Percentiles rank a stretch among this genome's conserved stretches.
Evolutionary conservation across 176 grass and related monocot genomes (phyloP).

Genomic region (Phyllostachys edulis): DNA sequence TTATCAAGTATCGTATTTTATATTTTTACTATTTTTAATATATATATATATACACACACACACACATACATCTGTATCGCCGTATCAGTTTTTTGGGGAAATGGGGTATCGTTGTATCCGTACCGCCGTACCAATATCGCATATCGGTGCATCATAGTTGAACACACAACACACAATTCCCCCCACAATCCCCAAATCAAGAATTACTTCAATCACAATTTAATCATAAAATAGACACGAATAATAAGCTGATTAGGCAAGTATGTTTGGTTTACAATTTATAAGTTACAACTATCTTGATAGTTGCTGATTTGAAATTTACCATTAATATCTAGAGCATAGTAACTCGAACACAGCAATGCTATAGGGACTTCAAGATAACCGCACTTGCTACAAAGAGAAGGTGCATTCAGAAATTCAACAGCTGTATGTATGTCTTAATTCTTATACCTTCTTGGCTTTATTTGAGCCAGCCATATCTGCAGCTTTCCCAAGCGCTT

Average conservation of each 20-base stretch:
- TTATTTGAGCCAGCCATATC: constrained; percentile 79
- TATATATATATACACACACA: too few relatives aligned
- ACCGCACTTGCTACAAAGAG: neutral
- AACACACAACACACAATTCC: too few relatives aligned
- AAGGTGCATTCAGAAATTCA: neutral
- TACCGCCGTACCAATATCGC: too few relatives aligned
- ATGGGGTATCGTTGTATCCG: too few relatives aligned
- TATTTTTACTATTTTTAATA: too few relatives aligned
- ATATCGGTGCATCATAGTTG: too few relatives aligned
- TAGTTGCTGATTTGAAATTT: neutral
- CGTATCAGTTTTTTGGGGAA: too few relatives aligned
- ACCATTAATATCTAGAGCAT: neutral
- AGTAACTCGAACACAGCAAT: neutral
- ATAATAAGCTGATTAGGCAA: neutral
- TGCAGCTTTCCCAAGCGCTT: constrained; percentile 80
- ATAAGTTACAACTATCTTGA: neutral
- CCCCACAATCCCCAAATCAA: too few relatives aligned
- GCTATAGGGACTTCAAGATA: constrained; percentile 13
- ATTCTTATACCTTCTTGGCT: constrained; percentile 62
- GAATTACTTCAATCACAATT: neutral
- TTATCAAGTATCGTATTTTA: too few relatives aligned
- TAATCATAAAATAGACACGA: neutral
- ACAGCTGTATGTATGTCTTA: neutral
- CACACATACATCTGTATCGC: too few relatives aligned
- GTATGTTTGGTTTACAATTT: neutral